Evolutionary conservation across 2,329 filamentous ascomycete species (phyloP), one percentile per base, ranked within the genome.

Genomic region (Rhynchosporium graminicola): DNA sequence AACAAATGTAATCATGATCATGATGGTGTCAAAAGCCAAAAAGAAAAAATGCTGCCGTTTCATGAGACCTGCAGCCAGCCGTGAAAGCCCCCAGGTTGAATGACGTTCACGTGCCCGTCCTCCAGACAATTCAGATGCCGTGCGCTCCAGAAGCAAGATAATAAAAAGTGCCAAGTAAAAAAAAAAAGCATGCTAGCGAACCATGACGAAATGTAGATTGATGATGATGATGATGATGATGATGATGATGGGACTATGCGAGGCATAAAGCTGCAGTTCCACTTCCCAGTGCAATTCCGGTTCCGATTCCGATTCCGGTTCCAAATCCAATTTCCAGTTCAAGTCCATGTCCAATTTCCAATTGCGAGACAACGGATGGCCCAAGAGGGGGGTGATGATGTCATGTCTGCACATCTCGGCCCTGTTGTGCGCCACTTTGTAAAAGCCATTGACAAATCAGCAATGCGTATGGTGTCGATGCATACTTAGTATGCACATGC

Each of bases 371-470:
- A 48, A 4, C 29, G 3, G 38, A 31, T 33, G 9, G 45, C 9
- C 48, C 15, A 45, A 38, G 56, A 58, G 36, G 38, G 38, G 3
- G 42, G 13, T 43, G 42, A n/a, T 43, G 42, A 43, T 43, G 42
- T 43, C 42, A 43, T 40, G 36, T 20, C 20, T 20, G 20, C 20
- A 20, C 20, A 20, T 20, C 36, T 40, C 6, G 36, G 55, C 48
- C 55, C 47, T 59, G 9, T 26, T 40, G 47, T 13, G 29, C n/a
- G 4, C 55, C 29, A 15, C 29, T 59, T 13, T 8, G 8, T 36
- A 10, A 33, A 42, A 42, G 56, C 43, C 56, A 58, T 58, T 58
- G 43, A 45, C 56, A 31, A 58, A 58, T 58, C 56, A 58, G 43
- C 28, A 46, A 8, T 13, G 42, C 10, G n/a, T 48, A 15, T 57